A percentile compares a stretch with the other conserved stretches of the same genome.
phyloP scores from a whole-genome alignment of 305 asterid genomes.

The Striga hermonthica region DNA sequence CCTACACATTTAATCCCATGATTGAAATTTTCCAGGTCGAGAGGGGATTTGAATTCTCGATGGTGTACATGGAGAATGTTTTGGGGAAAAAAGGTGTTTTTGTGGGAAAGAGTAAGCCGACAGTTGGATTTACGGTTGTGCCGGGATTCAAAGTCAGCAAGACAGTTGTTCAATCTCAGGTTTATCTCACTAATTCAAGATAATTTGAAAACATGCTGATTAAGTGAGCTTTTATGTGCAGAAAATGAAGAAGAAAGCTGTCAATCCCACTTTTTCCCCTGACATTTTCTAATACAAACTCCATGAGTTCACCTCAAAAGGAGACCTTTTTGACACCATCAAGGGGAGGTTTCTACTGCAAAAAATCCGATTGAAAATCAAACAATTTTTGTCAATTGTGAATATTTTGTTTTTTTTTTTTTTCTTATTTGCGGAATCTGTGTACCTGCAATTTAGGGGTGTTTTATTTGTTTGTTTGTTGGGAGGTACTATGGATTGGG shows the following conservation, averaged over 20 bases:
- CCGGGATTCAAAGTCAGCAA: constrained; percentile 84
- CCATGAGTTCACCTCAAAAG: constrained; percentile 29
- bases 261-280: neutral
- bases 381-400: too few species aligned
- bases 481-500: constrained; percentile 50
- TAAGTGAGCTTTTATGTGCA: constrained; percentile 27
- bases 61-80: constrained; percentile 84
- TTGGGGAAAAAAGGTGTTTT: constrained; percentile 38
- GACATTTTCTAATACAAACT: constrained; percentile 30
- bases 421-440: too few species aligned
- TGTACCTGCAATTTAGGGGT: constrained; percentile 16
- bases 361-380: neutral
- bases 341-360: constrained; percentile 45
- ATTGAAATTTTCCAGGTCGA: constrained; percentile 87
- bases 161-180: constrained; percentile 74
- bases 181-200: constrained; percentile 55
- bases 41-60: constrained; percentile 67
- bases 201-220: constrained; percentile 38
- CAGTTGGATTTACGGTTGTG: constrained; percentile 78
- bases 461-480: too few species aligned
- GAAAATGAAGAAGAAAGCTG: too few species aligned
- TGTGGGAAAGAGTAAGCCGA: constrained; percentile 44
- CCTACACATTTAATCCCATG: constrained; percentile 59
- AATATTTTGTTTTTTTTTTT: too few species aligned
- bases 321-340: constrained; percentile 18